Base-by-base conservation (phyloP, 73 alveolate genomes). In the Paramecium caudatum region DNA sequence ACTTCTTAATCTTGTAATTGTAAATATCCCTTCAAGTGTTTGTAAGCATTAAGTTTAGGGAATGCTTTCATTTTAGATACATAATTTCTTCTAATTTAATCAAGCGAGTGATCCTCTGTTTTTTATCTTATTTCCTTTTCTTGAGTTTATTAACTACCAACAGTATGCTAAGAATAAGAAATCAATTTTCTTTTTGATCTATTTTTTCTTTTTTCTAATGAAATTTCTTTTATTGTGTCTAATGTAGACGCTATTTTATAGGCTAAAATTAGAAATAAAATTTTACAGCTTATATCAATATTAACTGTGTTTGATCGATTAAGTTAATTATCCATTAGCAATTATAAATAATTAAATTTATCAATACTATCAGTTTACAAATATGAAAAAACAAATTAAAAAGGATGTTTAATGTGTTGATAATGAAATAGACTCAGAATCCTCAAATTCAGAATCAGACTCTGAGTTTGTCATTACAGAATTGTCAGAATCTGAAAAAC, bases 11-110 rank as follows among this genome's bases (percentile, higher is more conserved):
- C 88, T 21, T 74, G 19, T 16, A 74, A 41, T 43, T 74, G 46
- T 74, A 74, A 43, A 74, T 74, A 74, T n/a, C 88, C 88, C 32
- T 74, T 74, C 3, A 74, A 41, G 21, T 37, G 88, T 43, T 74
- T 27, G 32, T 74, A 74, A 5, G 69, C 62, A 74, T 74, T 68
- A 36, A 74, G n/a, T 21, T 74, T 74, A 10, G 88, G 88, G 17
- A 74, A 39, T 21, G 69, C 62, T 19, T 74, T 74, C 88, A 74
- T 37, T 45, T 74, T 74, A 19, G 17, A 17, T 74, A 21, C 39
- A 43, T 74, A 74, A 12, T 74, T 74, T 43, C 65, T 74, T 41
- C 69, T 41, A 7, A 74, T 74, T 45, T 74, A 74, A 74, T 74
- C 68, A 7, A 74, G 32, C 43, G 62, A 74, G 21, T 74, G 68